These are phyloP conservation scores for Colletotrichum siamense DNA, from an alignment of 2,329 filamentous ascomycete species.

Conservation along the genomic window DNA sequence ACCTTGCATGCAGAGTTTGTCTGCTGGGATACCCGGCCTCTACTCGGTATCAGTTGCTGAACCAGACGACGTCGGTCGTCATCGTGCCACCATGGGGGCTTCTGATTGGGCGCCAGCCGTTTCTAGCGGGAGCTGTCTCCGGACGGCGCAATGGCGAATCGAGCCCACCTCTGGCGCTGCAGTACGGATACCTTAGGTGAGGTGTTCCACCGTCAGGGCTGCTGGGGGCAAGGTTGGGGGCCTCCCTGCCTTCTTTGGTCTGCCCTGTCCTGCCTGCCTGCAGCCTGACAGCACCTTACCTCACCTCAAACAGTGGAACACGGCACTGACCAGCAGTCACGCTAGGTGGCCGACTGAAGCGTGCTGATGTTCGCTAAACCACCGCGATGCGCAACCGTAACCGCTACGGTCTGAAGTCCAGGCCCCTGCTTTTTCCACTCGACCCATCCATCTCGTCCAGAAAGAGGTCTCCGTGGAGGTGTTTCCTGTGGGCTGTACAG, in stretches of 20 bases:
- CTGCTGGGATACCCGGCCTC: background rate
- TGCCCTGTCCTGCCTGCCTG: background rate
- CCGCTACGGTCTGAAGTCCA: conserved; percentile 5
- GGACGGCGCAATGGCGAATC: background rate
- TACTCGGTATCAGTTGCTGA: conserved; percentile 9
- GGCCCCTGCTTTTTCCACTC: background rate
- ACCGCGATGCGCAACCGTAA: background rate
- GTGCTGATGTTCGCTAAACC: background rate
- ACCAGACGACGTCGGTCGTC: background rate
- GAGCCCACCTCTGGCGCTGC: background rate
- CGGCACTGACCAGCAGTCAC: background rate
- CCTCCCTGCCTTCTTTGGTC: background rate
- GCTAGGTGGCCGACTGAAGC: background rate
- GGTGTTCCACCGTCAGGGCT: background rate
- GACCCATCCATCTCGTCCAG: background rate
- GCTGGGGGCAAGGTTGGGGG: background rate
- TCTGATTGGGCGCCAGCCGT: background rate
- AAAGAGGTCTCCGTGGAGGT: background rate
- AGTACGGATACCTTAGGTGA: no score
- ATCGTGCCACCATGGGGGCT: background rate
- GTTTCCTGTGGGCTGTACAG: background rate
- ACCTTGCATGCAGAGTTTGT: conserved; percentile 16
- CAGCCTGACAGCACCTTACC: background rate
- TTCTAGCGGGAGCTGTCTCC: background rate
- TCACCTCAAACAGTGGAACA: background rate